Evolutionary conservation across 768 basidiomycete species (phyloP).

Genomic region (Lactifluus hygrophoroides): DNA sequence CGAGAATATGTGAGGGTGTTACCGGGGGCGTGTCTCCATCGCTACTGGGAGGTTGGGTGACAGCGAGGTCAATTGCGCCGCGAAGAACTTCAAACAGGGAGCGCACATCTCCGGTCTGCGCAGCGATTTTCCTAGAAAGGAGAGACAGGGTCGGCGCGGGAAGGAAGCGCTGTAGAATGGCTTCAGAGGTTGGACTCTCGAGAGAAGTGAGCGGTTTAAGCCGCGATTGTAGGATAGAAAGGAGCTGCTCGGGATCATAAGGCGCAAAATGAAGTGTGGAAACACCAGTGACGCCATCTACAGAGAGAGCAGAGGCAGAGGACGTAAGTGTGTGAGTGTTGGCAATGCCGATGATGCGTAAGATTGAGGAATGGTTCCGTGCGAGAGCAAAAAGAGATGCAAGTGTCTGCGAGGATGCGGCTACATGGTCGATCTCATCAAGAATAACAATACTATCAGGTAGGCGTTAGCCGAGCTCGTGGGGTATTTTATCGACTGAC

Average conservation of each 20-base stretch:
- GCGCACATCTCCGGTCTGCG: slow-evolving; percentile 76
- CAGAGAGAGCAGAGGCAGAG: slow-evolving; percentile 32
- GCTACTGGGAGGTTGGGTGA: slow-evolving; percentile 20
- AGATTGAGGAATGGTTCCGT: slow-evolving; percentile 37
- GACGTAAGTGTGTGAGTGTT: slow-evolving; percentile 82
- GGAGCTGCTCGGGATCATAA: slow-evolving; percentile 64
- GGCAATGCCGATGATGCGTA: slow-evolving; percentile 78
- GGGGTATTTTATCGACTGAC: slow-evolving; percentile 27
- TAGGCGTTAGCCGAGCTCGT: slow-evolving; percentile 17
- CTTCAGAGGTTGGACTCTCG: slow-evolving; percentile 20
- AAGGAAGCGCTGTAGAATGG: slow-evolving; percentile 43
- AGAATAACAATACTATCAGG: slow-evolving; percentile 59
- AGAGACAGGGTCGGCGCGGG: slow-evolving; percentile 56
- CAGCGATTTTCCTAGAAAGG: slow-evolving; percentile 72
- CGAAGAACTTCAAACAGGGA: slow-evolving; percentile 73
- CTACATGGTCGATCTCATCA: slow-evolving; percentile 82
- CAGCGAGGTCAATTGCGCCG: slow-evolving; percentile 64
- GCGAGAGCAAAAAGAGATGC: slow-evolving; percentile 62
- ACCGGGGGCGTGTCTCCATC: slow-evolving; percentile 34
- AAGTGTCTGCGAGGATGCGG: slow-evolving; percentile 49
- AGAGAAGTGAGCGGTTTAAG: slow-evolving; percentile 41
- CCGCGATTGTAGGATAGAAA: slow-evolving; percentile 57
- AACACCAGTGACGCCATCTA: slow-evolving; percentile 29
- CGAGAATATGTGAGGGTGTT: slow-evolving; percentile 59
- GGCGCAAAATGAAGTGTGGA: slow-evolving; percentile 74